Conservation (phyloP, 1,284 basidiomycete species). For the Leccinum cinnamomeum region DNA sequence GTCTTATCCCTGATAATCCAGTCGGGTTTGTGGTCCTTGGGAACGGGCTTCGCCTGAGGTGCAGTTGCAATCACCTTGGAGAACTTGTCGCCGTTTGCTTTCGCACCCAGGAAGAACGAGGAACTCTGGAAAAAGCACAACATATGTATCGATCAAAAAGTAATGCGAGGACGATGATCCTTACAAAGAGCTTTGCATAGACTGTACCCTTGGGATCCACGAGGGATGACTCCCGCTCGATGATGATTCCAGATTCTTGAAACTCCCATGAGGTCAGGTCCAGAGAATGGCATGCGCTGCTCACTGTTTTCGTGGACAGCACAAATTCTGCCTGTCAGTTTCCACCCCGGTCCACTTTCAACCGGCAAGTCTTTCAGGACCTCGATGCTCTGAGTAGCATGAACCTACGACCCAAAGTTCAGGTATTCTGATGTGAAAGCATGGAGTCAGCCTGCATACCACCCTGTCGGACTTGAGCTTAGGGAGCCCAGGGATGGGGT, state of each 20-base stretch:
- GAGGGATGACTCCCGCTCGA: conserved; percentile 64
- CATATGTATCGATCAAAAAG: background rate
- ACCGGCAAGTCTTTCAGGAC: conserved; percentile 66
- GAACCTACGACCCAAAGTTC: conserved; percentile 47
- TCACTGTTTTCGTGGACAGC: conserved; percentile 77
- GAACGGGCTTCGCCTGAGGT: conserved; percentile 65
- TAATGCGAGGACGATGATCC: conserved; percentile 20
- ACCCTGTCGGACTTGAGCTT: conserved; percentile 62
- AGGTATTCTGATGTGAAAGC: background rate
- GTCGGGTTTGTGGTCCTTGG: conserved; percentile 67
- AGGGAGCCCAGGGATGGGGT: conserved; percentile 61
- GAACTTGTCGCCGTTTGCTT: conserved; percentile 68
- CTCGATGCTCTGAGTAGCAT: conserved; percentile 73
- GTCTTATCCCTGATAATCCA: conserved; percentile 70
- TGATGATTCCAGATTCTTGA: conserved; percentile 72
- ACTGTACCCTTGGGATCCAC: conserved; percentile 60
- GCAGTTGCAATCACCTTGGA: conserved; percentile 67
- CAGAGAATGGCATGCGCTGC: background rate
- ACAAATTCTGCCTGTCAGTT: conserved; percentile 56
- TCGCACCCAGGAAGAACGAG: conserved; percentile 73
- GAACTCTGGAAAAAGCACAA: conserved; percentile 48
- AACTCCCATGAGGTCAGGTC: background rate
- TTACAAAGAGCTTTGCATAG: conserved; percentile 74
- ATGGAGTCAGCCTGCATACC: conserved; percentile 40
- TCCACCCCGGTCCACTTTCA: conserved; percentile 69